These are phyloP conservation scores for Corymbia maculata DNA, from an alignment of 345 rosid genomes.

Conservation along the genomic window DNA sequence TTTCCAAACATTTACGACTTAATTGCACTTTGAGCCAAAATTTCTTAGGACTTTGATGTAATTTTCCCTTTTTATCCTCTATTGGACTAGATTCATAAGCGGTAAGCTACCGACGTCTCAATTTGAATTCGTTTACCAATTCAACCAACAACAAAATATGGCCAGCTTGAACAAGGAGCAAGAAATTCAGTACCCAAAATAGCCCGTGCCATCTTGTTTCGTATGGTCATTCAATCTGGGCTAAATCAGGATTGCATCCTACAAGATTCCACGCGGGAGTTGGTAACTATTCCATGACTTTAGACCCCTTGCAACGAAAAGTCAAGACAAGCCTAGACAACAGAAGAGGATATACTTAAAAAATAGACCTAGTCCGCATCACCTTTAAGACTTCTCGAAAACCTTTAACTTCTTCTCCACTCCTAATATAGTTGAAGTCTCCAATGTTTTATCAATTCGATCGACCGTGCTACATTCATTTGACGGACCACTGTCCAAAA, in stretches of 20 bases:
- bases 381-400: background rate
- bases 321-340: background rate
- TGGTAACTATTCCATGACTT: background rate
- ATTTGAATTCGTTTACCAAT: background rate
- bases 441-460: background rate
- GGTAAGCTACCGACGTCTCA: background rate
- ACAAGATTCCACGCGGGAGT: background rate
- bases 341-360: background rate
- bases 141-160: background rate
- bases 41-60: too few species aligned
- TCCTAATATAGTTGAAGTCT: background rate
- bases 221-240: background rate
- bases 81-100: too few species aligned
- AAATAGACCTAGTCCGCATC: background rate
- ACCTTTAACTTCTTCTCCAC: background rate
- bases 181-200: background rate
- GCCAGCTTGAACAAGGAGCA: background rate
- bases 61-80: background rate
- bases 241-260: background rate
- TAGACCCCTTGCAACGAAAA: background rate
- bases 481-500: background rate
- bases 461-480: background rate
- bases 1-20: background rate
- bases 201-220: background rate
- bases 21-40: background rate